These are phyloP conservation scores for Mucor piriformis DNA, from an alignment of 371 early-diverging fungal species.

Conservation along the genomic window DNA sequence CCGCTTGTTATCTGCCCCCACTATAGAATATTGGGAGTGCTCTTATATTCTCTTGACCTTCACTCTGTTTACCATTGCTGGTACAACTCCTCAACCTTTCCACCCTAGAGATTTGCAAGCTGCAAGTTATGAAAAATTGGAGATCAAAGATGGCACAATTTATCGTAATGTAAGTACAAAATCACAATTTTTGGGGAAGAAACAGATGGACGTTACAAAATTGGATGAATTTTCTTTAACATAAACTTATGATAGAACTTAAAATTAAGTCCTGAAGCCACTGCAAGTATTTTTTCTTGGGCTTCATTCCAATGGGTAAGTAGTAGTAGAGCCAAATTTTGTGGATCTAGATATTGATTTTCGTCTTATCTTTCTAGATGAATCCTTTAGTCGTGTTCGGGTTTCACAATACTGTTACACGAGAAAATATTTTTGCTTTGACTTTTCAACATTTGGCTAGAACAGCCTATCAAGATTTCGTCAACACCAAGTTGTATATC, in stretches of 20 bases:
- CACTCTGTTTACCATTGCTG: slow-evolving; percentile 11
- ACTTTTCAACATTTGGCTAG: slow-evolving; percentile 38
- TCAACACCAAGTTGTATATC: slow-evolving; percentile 1
- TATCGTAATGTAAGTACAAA: slow-evolving; percentile 25
- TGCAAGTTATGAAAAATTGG: slow-evolving; percentile 29
- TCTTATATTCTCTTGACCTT: neutral
- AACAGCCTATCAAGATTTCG: slow-evolving; percentile 29
- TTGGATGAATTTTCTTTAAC: neutral
- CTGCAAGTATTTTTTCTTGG: slow-evolving; percentile 45
- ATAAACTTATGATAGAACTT: slow-evolving; percentile 19
- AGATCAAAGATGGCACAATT: slow-evolving; percentile 26
- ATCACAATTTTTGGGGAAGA: too few relatives aligned
- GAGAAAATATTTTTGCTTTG: slow-evolving; percentile 35
- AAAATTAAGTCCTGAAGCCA: slow-evolving; percentile 37
- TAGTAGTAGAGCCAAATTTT: neutral
- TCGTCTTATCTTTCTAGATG: slow-evolving; percentile 22
- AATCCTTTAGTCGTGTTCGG: slow-evolving; percentile 38
- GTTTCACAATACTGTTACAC: slow-evolving; percentile 22
- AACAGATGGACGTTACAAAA: neutral
- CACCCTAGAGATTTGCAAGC: slow-evolving; percentile 34
- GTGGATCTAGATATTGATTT: neutral
- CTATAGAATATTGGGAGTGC: neutral
- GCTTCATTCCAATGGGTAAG: slow-evolving; percentile 42
- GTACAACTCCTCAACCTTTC: slow-evolving; percentile 30
- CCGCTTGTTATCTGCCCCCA: neutral